Conservation (phyloP, 192 early-diverging fungal species). For the Coemansia sp. region DNA sequence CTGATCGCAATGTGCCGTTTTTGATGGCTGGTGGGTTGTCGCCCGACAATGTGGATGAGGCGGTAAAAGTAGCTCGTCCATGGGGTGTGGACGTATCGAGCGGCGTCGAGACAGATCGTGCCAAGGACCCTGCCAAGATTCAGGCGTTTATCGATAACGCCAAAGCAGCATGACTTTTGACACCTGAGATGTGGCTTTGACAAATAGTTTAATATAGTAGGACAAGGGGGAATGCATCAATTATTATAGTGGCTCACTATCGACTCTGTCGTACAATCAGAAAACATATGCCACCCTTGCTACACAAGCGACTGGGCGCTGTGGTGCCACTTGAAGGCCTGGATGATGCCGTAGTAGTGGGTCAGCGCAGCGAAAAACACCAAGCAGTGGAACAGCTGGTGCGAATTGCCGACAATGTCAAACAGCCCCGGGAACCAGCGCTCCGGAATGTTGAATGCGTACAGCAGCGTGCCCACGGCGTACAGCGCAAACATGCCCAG, state of each 20-base stretch:
- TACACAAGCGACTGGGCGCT: background rate
- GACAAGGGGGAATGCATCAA: too few species aligned
- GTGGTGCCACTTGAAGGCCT: slow-evolving; percentile 55
- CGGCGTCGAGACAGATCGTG: slow-evolving; percentile 81
- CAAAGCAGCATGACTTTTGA: background rate
- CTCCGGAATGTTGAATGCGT: slow-evolving; percentile 93
- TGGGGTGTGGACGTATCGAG: slow-evolving; percentile 93
- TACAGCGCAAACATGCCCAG: slow-evolving; percentile 75
- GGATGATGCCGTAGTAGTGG: slow-evolving; percentile 70
- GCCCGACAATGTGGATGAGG: slow-evolving; percentile 77
- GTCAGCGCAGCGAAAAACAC: slow-evolving; percentile 69
- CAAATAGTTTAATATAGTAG: too few species aligned
- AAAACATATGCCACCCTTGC: too few species aligned
- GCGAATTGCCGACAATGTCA: slow-evolving; percentile 76
- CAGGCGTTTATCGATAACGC: slow-evolving; percentile 66
- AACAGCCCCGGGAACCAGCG: slow-evolving; percentile 79
- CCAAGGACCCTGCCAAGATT: slow-evolving; percentile 80
- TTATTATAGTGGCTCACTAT: too few species aligned
- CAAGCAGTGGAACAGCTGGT: slow-evolving; percentile 88
- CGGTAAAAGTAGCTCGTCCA: slow-evolving; percentile 65
- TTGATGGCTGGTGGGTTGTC: slow-evolving; percentile 89
- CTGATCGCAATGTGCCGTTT: slow-evolving; percentile 65
- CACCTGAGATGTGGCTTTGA: too few species aligned
- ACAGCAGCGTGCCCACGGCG: slow-evolving; percentile 79
- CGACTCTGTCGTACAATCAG: too few species aligned